Evolutionary conservation across 2,329 filamentous ascomycete species (phyloP), one percentile per base, ranked within the genome.

Genomic region (Lachnellula subtilissima): DNA sequence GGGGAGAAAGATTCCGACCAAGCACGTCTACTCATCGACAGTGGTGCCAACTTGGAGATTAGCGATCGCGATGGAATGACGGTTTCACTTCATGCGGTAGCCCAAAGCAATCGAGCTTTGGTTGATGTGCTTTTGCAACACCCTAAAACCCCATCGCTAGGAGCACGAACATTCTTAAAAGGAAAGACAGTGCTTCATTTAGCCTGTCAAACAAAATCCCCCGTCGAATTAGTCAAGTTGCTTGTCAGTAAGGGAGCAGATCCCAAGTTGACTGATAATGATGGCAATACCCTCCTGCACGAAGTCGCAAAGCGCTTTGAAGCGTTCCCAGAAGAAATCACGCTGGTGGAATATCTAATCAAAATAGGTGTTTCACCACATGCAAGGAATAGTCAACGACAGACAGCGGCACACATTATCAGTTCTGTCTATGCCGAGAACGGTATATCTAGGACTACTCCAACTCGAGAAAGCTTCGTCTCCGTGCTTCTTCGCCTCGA

Each of bases 261-360:
- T 43, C 54, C 53, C 3, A 49, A 6, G 5, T 39, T 37, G 45
- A 23, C 47, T 8, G 66, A 60, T 49, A 51, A 52, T 5, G 15
- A 52, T 6, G 47, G 56, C 53, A 59, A 40, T 59, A 60, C 23
- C 46, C 56, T 52, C 22, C 40, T 40, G 7, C 53, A 48, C 62
- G 61, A 5, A 19, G 35, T 36, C 49, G 43, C 40, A 35, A 39
- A 36, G 36, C 22, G 15, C 9, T 35, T 15, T 11, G 50, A 19
- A 5, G 23, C n/a, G 14, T 39, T 40, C 14, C 9, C 28, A 35
- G 8, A 5, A 19, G 48, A 52, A 22, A 19, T 40, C 37, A 40
- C 15, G 14, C 37, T 56, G 28, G 51, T 56, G 22, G 40, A 56
- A 22, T 19, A 56, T 52, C 47, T 59, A 15, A 25, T 53, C 7